Percentiles rank a stretch among this genome's conserved stretches.
These are phyloP conservation scores for Citrullus amarus DNA, from an alignment of 306 rosid genomes.

Conservation along the genomic window DNA sequence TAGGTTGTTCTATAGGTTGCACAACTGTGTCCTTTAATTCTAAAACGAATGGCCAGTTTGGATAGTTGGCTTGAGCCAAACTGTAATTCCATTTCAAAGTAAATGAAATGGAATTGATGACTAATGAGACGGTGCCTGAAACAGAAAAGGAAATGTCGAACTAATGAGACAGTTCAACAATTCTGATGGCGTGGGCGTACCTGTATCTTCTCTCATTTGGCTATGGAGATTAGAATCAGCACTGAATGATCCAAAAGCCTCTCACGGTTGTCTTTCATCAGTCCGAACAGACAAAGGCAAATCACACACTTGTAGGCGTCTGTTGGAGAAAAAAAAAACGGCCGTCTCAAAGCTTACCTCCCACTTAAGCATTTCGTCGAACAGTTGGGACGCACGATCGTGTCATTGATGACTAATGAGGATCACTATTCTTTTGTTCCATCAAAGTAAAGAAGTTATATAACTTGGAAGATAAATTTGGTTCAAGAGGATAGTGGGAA, in stretches of 20 bases:
- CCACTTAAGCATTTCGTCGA: slow-evolving; percentile 5
- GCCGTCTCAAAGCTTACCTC: neutral
- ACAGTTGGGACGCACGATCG: neutral
- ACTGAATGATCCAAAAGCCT: neutral
- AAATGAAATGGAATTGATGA: neutral
- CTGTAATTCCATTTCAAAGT: neutral
- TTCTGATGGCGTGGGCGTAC: neutral
- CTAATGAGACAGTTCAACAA: too few species aligned
- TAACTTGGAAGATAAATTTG: neutral
- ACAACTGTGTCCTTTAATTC: too few species aligned
- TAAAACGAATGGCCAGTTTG: too few species aligned
- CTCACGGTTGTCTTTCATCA: neutral
- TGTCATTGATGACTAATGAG: too few species aligned
- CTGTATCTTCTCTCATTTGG: neutral
- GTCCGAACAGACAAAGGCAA: neutral
- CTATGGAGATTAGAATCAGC: neutral
- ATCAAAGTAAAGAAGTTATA: neutral
- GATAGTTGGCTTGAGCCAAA: neutral
- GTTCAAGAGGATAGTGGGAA: neutral
- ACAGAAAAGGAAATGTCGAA: too few species aligned
- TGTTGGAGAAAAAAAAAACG: too few species aligned
- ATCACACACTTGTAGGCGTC: too few species aligned
- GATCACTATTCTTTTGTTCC: too few species aligned
- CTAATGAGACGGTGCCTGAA: too few species aligned
- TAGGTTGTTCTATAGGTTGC: too few species aligned